Percentiles rank a stretch among this genome's conserved stretches.
These are phyloP conservation scores for Sodiomyces alkalinus DNA, from an alignment of 2,329 filamentous ascomycete species.

Conservation along the genomic window DNA sequence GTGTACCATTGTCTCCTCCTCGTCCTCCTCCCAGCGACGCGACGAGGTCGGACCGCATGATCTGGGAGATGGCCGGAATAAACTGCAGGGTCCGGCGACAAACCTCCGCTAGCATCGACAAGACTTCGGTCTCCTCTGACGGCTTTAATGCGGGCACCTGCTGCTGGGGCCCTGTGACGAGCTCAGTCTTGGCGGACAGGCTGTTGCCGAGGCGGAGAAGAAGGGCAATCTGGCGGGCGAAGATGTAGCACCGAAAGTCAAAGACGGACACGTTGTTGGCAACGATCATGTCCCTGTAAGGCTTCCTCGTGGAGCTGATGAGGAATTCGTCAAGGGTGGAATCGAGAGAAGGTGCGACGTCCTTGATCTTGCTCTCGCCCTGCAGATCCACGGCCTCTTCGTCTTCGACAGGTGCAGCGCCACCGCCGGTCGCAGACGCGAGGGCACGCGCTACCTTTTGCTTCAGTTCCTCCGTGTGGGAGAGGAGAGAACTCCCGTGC, in stretches of 20 bases:
- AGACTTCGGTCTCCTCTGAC: slow-evolving; percentile 53
- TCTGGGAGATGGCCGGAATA: slow-evolving; percentile 62
- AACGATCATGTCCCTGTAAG: slow-evolving; percentile 82
- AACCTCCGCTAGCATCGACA: slow-evolving; percentile 71
- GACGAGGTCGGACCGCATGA: slow-evolving; percentile 65
- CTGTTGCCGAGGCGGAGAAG: slow-evolving; percentile 72
- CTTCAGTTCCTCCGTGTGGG: slow-evolving; percentile 60
- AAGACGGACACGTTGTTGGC: slow-evolving; percentile 92
- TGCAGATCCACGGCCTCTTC: slow-evolving; percentile 35
- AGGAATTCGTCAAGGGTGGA: slow-evolving; percentile 41
- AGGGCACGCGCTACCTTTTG: slow-evolving; percentile 38
- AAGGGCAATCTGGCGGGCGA: slow-evolving; percentile 72
- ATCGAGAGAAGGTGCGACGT: too few species aligned
- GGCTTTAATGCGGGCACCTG: slow-evolving; percentile 35
- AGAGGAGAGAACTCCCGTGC: slow-evolving; percentile 57
- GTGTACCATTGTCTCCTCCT: too few species aligned
- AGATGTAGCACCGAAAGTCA: slow-evolving; percentile 89
- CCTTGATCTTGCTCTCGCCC: too few species aligned
- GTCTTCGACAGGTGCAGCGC: slow-evolving; percentile 16
- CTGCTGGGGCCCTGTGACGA: slow-evolving; percentile 45
- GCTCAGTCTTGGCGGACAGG: slow-evolving; percentile 44
- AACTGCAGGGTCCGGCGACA: slow-evolving; percentile 74
- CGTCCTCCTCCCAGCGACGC: too few species aligned
- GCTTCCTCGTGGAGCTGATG: slow-evolving; percentile 52
- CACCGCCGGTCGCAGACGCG: slow-evolving; percentile 17